Evolutionary conservation across 768 basidiomycete genomes (phyloP).

Genomic region (Wakefieldia striispora): DNA sequence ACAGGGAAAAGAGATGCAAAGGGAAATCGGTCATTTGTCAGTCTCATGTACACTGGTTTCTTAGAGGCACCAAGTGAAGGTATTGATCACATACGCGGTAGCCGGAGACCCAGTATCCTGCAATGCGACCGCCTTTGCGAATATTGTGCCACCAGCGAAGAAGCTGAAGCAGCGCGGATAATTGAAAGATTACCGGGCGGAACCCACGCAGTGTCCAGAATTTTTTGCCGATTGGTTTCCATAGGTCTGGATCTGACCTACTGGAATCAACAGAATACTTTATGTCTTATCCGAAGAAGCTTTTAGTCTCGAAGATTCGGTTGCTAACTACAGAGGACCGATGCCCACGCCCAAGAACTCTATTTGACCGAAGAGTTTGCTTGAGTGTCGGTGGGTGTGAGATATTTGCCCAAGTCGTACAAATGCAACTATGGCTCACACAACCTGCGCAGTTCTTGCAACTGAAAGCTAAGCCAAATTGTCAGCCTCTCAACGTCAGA

Average conservation of each 20-base stretch:
- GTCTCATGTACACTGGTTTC: not conserved
- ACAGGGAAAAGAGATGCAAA: not conserved
- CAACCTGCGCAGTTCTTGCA: not conserved
- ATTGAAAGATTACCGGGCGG: not conserved
- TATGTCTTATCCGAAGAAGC: not conserved
- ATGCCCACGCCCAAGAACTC: not conserved
- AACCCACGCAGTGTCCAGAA: not conserved
- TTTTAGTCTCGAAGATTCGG: not conserved
- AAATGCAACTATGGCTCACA: not conserved
- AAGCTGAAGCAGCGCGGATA: not conserved
- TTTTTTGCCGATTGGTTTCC: not conserved
- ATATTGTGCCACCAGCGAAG: too few species aligned
- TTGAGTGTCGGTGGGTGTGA: slow-evolving; percentile 1
- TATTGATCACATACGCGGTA: not conserved
- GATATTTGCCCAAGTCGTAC: not conserved
- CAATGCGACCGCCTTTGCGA: too few species aligned
- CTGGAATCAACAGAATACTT: too few species aligned
- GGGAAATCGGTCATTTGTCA: not conserved
- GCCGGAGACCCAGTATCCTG: too few species aligned
- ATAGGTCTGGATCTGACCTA: too few species aligned
- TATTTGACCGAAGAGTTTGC: not conserved
- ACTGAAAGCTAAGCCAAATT: not conserved
- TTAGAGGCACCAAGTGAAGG: not conserved
- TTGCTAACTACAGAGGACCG: not conserved
- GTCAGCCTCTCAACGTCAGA: not conserved